Base-by-base conservation (phyloP, 2,329 filamentous ascomycete species). In the Botrytis tulipae region DNA sequence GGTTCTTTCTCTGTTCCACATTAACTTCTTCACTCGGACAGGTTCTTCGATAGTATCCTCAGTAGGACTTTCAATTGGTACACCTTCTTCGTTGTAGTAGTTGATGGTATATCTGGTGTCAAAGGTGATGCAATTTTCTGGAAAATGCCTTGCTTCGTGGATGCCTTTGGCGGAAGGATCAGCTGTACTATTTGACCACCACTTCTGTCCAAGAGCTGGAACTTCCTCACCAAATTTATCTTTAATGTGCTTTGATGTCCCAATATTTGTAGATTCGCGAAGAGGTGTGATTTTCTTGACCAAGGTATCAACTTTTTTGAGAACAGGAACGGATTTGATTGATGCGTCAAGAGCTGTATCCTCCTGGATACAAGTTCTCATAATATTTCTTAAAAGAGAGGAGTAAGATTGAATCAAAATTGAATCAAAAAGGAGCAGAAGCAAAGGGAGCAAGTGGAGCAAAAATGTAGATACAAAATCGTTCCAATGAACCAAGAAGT, bases 391-490 rank as follows among this genome's bases (percentile, higher is more conserved):
- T 16, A 29, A 29, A 54, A 29, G 25, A 18, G 25, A 32, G 6
- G 66, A 25, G 5, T 44, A 42, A 67, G 22, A 59, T 51, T 32
- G 65, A 42, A 68, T 62, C 70, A 72, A 72, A 48, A 61, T 48
- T 25, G 46, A 48, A 68, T 62, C 71, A 72, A 72, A 63, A 63
- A 48, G 32, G 32, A 67, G 65, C 65, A 54, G 46, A 46, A 62
- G 57, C 68, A 62, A 72, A 67, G 29, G 48, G 42, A 59, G 62
- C 71, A 68, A 72, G 59, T 76, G 60, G 51, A 75, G 73, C 77
- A 76, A 80, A 80, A 57, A 78, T 74, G 74, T 75, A 75, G 76
- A 80, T 79, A 79, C 78, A 80, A 80, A 79, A 78, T 75, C 76
- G 74, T 73, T 78, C 77, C 77, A 79, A 76, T 73, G 73, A 74